Percentiles rank a stretch among this genome's conserved stretches.
phyloP scores from a whole-genome alignment of 2,329 filamentous ascomycete species.

The Penicillium sp. region DNA sequence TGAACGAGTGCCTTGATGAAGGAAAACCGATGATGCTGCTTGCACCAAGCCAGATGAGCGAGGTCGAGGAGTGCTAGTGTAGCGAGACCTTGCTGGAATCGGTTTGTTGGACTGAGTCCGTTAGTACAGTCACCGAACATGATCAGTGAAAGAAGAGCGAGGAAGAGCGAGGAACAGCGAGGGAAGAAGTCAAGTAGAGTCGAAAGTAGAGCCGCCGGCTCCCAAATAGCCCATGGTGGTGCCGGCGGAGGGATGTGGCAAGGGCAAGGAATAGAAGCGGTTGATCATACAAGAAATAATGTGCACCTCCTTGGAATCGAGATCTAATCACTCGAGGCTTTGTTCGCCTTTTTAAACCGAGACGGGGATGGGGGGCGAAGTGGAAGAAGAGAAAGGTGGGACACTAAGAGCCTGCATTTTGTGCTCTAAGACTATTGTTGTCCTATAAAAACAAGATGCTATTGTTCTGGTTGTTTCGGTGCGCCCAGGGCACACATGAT shows the following conservation, averaged over 20 bases:
- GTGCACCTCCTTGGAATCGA: not conserved
- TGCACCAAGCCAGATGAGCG: not conserved
- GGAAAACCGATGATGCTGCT: no score
- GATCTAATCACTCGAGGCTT: not conserved
- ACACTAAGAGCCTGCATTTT: not conserved
- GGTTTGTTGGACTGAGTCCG: not conserved
- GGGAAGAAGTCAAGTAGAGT: no score
- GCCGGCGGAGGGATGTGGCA: not conserved
- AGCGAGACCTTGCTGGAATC: not conserved
- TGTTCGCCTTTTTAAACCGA: not conserved
- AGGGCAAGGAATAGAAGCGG: constrained; percentile 3
- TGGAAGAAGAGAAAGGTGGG: constrained; percentile 1
- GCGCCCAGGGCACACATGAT: not conserved
- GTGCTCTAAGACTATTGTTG: not conserved
- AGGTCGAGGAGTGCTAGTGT: not conserved
- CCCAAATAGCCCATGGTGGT: no score
- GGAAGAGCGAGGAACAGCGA: no score
- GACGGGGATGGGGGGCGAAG: not conserved
- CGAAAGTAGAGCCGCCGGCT: no score
- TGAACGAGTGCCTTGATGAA: not conserved
- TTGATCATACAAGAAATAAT: constrained; percentile 12
- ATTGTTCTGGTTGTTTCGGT: not conserved
- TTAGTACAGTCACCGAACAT: not conserved
- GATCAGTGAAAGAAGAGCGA: not conserved
- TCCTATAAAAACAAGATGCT: not conserved